These are phyloP conservation scores for Bipolaris oryzae DNA, from an alignment of 2,329 filamentous ascomycete species.

Conservation along the genomic window DNA sequence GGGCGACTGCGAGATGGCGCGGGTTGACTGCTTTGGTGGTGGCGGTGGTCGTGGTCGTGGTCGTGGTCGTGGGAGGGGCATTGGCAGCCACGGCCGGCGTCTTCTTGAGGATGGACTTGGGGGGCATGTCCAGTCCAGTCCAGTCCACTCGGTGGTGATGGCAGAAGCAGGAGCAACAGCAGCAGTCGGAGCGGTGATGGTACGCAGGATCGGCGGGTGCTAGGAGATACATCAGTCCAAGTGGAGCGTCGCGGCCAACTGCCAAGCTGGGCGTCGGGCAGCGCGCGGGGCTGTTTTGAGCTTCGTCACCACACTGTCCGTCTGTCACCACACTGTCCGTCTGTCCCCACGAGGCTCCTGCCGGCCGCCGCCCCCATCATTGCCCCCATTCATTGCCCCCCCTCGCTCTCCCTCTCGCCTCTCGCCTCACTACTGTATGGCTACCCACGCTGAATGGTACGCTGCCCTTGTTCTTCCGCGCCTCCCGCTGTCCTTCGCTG, in stretches of 20 bases:
- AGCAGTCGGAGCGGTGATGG: too few relatives aligned
- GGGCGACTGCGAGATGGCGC: constrained; percentile 66
- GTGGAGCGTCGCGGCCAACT: constrained; percentile 11
- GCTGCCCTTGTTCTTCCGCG: constrained; percentile 7
- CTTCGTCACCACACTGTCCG: constrained; percentile 24
- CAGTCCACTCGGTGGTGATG: background rate
- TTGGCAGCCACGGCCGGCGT: constrained; percentile 20
- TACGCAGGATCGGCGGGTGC: constrained; percentile 10
- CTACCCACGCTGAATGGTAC: constrained; percentile 15
- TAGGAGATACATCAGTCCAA: constrained; percentile 5
- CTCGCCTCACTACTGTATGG: constrained; percentile 13
- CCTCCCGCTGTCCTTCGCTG: constrained; percentile 16
- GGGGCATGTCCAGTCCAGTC: constrained; percentile 36
- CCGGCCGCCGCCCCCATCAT: constrained; percentile 17
- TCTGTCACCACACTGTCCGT: constrained; percentile 16
- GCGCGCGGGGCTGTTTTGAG: constrained; percentile 27
- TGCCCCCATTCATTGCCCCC: constrained; percentile 8
- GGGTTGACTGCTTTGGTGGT: constrained; percentile 42
- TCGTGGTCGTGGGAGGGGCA: constrained; percentile 20
- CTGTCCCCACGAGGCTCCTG: constrained; percentile 16
- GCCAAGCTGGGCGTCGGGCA: constrained; percentile 19
- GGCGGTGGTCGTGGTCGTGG: constrained; percentile 24
- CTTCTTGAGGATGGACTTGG: constrained; percentile 55
- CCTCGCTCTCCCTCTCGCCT: constrained; percentile 13
- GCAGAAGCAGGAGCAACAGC: too few relatives aligned